Percentiles rank a stretch among this genome's conserved stretches.
phyloP scores from a whole-genome alignment of 176 grass and related monocot species.

The Musa schizocarpa region DNA sequence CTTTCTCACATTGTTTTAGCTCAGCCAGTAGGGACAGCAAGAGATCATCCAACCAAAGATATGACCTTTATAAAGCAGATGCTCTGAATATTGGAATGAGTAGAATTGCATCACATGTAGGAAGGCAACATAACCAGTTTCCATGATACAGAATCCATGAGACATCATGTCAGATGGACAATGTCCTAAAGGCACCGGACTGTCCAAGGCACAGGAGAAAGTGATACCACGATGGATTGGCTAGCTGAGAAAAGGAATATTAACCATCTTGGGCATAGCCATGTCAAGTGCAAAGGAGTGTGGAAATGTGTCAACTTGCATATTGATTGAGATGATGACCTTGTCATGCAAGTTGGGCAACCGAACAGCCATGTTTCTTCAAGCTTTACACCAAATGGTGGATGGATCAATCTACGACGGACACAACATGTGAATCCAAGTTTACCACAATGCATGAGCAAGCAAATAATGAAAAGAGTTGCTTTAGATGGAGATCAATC shows the following conservation, averaged over 20 bases:
- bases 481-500: no score
- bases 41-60: neutral
- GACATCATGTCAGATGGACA: conserved; percentile 1
- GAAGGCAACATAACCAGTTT: conserved; percentile 9
- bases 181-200: neutral
- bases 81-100: neutral
- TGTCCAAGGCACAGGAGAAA: conserved; percentile 1
- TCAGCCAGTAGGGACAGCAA: neutral
- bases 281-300: neutral
- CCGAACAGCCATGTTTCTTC: neutral
- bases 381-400: neutral
- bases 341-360: neutral
- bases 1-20: no score
- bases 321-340: neutral
- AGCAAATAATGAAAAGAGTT: no score
- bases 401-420: neutral
- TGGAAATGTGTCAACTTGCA: neutral
- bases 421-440: no score
- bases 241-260: neutral
- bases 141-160: conserved; percentile 9
- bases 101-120: conserved; percentile 5
- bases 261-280: no score
- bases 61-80: neutral
- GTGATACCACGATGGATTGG: neutral
- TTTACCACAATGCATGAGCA: no score